phyloP scores from a whole-genome alignment of 306 rosid species.

The Acmispon strigosus region DNA sequence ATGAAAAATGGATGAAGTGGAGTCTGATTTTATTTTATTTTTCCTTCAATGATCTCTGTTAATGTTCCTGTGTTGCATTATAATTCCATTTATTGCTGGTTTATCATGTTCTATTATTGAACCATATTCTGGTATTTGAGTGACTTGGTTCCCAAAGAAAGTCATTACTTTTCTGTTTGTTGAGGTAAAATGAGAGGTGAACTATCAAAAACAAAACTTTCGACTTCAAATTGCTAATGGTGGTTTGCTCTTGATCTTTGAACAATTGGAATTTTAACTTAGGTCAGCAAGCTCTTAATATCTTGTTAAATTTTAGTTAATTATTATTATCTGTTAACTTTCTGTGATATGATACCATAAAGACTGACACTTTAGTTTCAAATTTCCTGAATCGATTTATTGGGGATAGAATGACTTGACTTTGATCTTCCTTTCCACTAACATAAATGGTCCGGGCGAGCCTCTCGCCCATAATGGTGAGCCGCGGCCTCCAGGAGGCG shows the following conservation, averaged over 20 bases:
- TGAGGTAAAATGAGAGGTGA: neutral
- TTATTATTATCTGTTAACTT: conserved; percentile 4
- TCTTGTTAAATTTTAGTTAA: neutral
- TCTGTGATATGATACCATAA: neutral
- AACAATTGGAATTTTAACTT: neutral
- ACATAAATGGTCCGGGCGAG: too few relatives aligned
- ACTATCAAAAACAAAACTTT: neutral
- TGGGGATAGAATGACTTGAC: neutral
- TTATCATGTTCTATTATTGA: neutral
- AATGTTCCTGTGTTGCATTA: conserved; percentile 11
- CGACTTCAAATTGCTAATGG: neutral
- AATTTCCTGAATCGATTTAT: neutral
- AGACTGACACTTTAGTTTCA: neutral
- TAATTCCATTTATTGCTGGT: neutral
- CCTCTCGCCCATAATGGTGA: too few relatives aligned
- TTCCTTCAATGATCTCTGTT: neutral
- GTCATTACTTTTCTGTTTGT: neutral
- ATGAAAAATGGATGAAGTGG: neutral
- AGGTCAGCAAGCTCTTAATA: neutral
- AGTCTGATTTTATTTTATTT: neutral
- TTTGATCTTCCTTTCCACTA: conserved; percentile 10
- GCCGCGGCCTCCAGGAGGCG: too few relatives aligned
- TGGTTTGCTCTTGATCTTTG: conserved; percentile 2
- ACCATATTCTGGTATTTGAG: conserved; percentile 29
- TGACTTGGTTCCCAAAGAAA: neutral